These are phyloP conservation scores for Fraxinus baroniana DNA, from an alignment of 305 asterid species.

Conservation along the genomic window DNA sequence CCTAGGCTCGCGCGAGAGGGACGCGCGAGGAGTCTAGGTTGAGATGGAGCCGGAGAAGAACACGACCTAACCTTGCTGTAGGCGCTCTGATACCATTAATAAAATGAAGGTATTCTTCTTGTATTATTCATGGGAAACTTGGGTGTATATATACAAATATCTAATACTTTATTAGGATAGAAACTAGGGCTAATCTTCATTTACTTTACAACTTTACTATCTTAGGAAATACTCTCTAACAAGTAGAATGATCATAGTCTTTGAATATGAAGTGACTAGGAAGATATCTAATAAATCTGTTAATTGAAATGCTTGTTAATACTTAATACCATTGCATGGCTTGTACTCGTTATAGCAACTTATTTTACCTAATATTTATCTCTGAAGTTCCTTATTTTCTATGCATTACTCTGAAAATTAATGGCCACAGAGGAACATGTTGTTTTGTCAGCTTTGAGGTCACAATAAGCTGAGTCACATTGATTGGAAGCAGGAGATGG, in stretches of 20 bases:
- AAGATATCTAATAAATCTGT: conserved; percentile 9
- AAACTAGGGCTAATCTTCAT: no score
- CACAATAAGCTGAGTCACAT: conserved; percentile 47
- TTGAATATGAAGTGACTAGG: neutral
- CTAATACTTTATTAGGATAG: no score
- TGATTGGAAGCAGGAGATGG: conserved; percentile 69
- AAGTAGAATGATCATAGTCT: neutral
- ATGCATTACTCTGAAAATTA: conserved; percentile 34
- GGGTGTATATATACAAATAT: no score
- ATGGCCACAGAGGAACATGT: conserved; percentile 64
- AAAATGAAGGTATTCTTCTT: no score
- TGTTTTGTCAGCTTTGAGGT: conserved; percentile 41
- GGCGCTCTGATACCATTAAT: no score
- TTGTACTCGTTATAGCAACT: neutral
- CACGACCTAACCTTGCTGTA: no score
- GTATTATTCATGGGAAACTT: no score
- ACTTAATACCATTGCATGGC: neutral
- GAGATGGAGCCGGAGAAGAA: no score
- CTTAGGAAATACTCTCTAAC: no score
- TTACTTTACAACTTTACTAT: no score
- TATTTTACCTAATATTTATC: conserved; percentile 6
- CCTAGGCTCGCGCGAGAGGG: no score
- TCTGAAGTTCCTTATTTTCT: conserved; percentile 18
- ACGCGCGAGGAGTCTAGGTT: no score
- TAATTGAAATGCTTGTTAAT: conserved; percentile 1